Evolutionary conservation across 495 filamentous ascomycete genomes (phyloP), one percentile per base, ranked within the genome.

Genomic region (Annulohypoxylon nitens): DNA sequence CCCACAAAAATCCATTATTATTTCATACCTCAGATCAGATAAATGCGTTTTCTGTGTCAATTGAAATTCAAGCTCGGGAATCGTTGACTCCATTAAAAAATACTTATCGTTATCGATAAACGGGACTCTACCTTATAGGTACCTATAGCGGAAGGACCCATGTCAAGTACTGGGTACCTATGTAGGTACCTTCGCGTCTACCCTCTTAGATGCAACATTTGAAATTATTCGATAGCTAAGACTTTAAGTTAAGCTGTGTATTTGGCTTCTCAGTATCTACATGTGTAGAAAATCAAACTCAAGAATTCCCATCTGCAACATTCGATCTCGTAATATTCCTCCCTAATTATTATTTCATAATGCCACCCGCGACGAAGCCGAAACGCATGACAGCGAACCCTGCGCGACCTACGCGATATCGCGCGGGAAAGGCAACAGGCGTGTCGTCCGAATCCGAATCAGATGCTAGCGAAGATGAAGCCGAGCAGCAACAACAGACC

Each of bases 361-460:
- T 47, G 12, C 67, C 50, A 11, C 54, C 66, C 83, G 85, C 74
- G 61, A 97, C 97, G 94, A 91, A 93, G 73, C 87, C 90, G 37
- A 95, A 94, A 83, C 91, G 93, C 69, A 98, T 99, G 95, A 98
- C 95, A 74, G 93, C 93, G 48, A 97, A 99, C 78, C 94, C 93
- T 3, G 81, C 91, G 68, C 90, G 90, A 74, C 92, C 95, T 1
- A 86, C 93, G 9, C 91, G 97, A 25, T 92, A 97, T 79, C 89
- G 94, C 47, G 90, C 94, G 36, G 95, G 95, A 71, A 98, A 98
- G 82, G 82, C 92, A 25, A 80, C 90, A 50, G 90, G 87, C 8
- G 89, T 90, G 74, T 91, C 93, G 36, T 91, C 91, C 48, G 83
- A 85, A 45, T 89, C 87, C 30, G 87, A 86, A 69, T 87, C 86